Evolutionary conservation across 768 basidiomycete species (phyloP), one percentile per base, ranked within the genome.

Genomic region (Inosperma sp.): DNA sequence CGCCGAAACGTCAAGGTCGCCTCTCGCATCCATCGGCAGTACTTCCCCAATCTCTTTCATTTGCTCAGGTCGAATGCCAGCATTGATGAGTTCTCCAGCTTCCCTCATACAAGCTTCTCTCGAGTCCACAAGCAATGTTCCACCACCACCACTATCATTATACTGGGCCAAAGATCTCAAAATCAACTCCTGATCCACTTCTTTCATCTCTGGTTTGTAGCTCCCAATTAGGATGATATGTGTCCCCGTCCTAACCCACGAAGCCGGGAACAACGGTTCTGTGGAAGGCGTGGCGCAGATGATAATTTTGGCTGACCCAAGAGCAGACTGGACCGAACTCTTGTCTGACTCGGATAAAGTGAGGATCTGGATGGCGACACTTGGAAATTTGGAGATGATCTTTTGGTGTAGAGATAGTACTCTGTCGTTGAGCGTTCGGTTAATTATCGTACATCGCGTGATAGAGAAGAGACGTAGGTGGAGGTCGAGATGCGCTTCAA

Each of bases 191-290:
- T 59, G 63, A 22, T 87, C 82, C 6, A 92, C 78, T 62, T 95
- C 92, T 35, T 73, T 76, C 93, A 94, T 95, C 3, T 68, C 61
- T 1, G 86, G 86, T 14, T 75, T 93, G 61, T 89, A 94, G 49
- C 87, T 89, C 5, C 92, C 91, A 22, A 91, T 79, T 2, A 93
- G 69, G 49, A 90, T 80, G 27, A 94, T 58, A 56, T 89, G 86
- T 0, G 86, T 75, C 0, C 82, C 82, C 2, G 75, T 63, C 3
- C 72, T 69, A 9, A 91, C 80, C 74, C 81, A 84, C 0, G 72
- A 60, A 0, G 81, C 79, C 3, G 82, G 79, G 64, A 94, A 90
- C 3, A 94, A 76, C 1, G 92, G 84, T 2, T 48, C 54, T 0
- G 76, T 79, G 14, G 88, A 82, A 0, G 89, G 78, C 1, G 91